phyloP scores from a whole-genome alignment of 257 asterid species.

The Ballota nigra region DNA sequence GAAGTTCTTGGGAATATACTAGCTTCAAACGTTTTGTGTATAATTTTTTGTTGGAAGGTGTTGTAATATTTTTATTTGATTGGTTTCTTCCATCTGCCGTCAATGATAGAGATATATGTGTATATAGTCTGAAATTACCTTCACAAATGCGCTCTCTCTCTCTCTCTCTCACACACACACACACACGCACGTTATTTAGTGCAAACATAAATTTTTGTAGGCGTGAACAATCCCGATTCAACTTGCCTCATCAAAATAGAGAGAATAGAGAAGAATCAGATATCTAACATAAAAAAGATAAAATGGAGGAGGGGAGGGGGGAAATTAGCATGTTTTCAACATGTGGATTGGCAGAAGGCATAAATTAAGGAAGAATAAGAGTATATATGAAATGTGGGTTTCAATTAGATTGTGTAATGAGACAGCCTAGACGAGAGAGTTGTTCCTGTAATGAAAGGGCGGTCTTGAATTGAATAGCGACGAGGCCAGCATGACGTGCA shows the following conservation, averaged over 20 bases:
- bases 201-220: background rate
- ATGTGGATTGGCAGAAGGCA: background rate
- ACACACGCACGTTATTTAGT: background rate
- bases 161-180: too few relatives aligned
- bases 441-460: conserved; percentile 54
- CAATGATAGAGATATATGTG: background rate
- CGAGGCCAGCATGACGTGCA: conserved; percentile 62
- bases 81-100: background rate
- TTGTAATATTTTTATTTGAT: background rate
- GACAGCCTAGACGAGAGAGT: conserved; percentile 47
- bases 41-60: conserved; percentile 15
- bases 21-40: conserved; percentile 22
- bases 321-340: background rate
- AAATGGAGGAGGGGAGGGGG: too few relatives aligned
- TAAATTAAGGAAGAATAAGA: background rate
- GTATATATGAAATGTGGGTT: background rate
- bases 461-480: conserved; percentile 66
- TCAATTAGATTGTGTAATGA: background rate
- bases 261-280: too few relatives aligned
- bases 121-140: background rate
- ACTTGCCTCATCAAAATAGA: too few relatives aligned
- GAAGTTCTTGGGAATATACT: conserved; percentile 75
- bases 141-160: background rate
- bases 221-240: background rate
- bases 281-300: too few relatives aligned